A percentile compares a stretch with the other conserved stretches of the same genome.
Evolutionary conservation across 2,329 filamentous ascomycete species (phyloP).

Genomic region (Colletotrichum filicis): DNA sequence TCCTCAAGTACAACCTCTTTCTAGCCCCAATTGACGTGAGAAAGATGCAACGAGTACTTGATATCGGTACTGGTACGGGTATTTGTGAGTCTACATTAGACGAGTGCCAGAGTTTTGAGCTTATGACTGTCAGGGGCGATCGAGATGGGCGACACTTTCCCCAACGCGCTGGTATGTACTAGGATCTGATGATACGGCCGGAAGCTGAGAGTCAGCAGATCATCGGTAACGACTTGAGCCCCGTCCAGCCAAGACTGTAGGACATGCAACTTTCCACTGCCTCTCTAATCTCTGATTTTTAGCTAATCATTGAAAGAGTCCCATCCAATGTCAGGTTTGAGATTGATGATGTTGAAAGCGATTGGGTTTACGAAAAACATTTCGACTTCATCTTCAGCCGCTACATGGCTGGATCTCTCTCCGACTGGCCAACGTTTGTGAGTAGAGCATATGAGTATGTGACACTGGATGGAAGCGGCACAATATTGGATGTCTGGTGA

Average conservation of each 20-base stretch:
- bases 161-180: not conserved
- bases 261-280: rapidly evolving
- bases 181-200: not conserved
- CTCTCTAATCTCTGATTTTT: rapidly evolving
- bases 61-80: slow-evolving; percentile 71
- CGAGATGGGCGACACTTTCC: slow-evolving; percentile 6
- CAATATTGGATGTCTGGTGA: not conserved
- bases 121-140: not conserved
- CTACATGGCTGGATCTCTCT: slow-evolving; percentile 18
- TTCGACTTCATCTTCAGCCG: slow-evolving; percentile 47
- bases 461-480: not conserved
- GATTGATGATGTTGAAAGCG: slow-evolving; percentile 72
- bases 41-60: slow-evolving; percentile 54
- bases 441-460: slow-evolving; percentile 2
- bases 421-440: slow-evolving; percentile 12
- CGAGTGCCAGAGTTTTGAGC: not conserved
- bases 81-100: slow-evolving; percentile 53
- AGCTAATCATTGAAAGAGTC: slow-evolving; percentile 44
- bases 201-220: not conserved
- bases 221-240: slow-evolving; percentile 25
- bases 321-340: slow-evolving; percentile 74
- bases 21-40: slow-evolving; percentile 6
- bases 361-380: slow-evolving; percentile 49
- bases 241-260: not conserved
- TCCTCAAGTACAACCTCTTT: not conserved